phyloP scores from a whole-genome alignment of 441 rosid genomes.

The Cnidoscolus chayamansa region DNA sequence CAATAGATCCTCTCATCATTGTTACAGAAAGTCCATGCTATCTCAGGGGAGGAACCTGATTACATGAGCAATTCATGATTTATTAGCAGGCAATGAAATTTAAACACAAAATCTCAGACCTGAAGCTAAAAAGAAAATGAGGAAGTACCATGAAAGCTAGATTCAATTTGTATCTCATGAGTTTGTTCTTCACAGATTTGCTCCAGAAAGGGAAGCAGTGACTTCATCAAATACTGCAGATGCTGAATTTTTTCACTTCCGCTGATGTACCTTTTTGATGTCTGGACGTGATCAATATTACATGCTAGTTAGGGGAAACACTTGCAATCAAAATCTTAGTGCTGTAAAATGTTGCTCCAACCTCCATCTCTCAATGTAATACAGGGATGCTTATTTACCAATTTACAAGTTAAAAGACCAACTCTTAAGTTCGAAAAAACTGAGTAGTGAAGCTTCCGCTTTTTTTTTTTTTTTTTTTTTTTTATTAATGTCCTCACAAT shows the following conservation, averaged over 20 bases:
- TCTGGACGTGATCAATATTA: slow-evolving; percentile 35
- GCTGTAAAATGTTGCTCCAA: neutral
- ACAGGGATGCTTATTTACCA: neutral
- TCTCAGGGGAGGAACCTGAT: slow-evolving; percentile 31
- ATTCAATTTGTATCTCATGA: slow-evolving; percentile 54
- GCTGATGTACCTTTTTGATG: slow-evolving; percentile 44
- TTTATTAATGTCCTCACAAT: neutral
- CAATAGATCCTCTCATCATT: slow-evolving; percentile 81
- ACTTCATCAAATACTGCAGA: slow-evolving; percentile 48
- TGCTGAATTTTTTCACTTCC: slow-evolving; percentile 46
- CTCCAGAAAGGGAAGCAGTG: slow-evolving; percentile 61
- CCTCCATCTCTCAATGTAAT: neutral
- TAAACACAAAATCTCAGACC: neutral
- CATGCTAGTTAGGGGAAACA: slow-evolving; percentile 12
- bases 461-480: neutral
- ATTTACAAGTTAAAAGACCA: neutral
- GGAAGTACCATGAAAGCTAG: slow-evolving; percentile 47
- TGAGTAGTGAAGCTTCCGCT: neutral
- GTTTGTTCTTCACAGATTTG: slow-evolving; percentile 49
- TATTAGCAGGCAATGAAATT: slow-evolving; percentile 20
- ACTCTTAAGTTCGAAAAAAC: neutral
- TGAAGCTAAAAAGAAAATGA: neutral
- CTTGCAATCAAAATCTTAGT: neutral
- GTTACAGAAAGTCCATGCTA: slow-evolving; percentile 47
- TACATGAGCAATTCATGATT: slow-evolving; percentile 28